Evolutionary conservation across 345 rosid species (phyloP).

Genomic region (Carallia pectinifolia): DNA sequence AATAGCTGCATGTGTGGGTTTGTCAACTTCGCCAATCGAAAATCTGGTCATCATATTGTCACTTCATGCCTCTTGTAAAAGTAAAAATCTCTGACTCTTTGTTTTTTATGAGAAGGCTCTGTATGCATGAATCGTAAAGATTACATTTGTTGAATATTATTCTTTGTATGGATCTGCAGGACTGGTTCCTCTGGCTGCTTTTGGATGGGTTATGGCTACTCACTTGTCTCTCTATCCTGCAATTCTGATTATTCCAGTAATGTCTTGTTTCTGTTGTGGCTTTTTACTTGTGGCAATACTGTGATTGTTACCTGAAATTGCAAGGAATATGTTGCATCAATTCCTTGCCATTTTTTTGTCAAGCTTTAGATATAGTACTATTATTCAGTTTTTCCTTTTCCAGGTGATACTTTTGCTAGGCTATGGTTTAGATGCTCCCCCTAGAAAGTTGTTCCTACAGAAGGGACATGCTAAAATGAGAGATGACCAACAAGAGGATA

Average conservation of each 20-base stretch:
- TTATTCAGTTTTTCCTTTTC: constrained; percentile 22
- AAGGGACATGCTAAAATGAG: constrained; percentile 29
- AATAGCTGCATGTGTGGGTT: constrained; percentile 73
- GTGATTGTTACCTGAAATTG: constrained; percentile 5
- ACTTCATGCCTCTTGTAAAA: constrained; percentile 69
- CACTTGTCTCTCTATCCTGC: constrained; percentile 89
- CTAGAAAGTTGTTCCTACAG: constrained; percentile 58
- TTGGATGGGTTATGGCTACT: constrained; percentile 88
- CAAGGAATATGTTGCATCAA: background rate
- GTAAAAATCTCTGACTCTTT: constrained; percentile 45
- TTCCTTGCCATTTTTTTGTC: background rate
- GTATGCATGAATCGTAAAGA: background rate
- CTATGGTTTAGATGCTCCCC: constrained; percentile 83
- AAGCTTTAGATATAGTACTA: constrained; percentile 2
- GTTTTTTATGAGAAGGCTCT: background rate
- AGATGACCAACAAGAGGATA: constrained; percentile 25
- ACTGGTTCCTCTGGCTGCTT: constrained; percentile 75
- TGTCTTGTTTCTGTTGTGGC: constrained; percentile 12
- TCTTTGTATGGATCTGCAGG: constrained; percentile 45
- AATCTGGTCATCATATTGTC: constrained; percentile 63
- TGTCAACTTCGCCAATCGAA: constrained; percentile 84
- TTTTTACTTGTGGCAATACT: background rate
- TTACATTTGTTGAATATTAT: constrained; percentile 5
- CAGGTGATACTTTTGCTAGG: constrained; percentile 75
- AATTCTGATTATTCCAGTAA: constrained; percentile 73